A percentile compares a stretch with the other conserved stretches of the same genome.
Conservation (phyloP, 176 grass and related monocot genomes). For the barley (Hordeum vulgare) region MorexV3_pseudomolecules_assembly NC_058520.1:466646154-466646653, state of each 20-base stretch:
- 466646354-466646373: not conserved
- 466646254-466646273: constrained; percentile 18
- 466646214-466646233: not conserved
- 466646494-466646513: constrained; percentile 22
- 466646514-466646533: constrained; percentile 32
- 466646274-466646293: constrained; percentile 16
- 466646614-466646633: not conserved
- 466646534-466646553: constrained; percentile 24
- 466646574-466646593: constrained; percentile 24
- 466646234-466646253: not conserved
- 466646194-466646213: constrained; percentile 29
- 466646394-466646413: not conserved
- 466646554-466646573: constrained; percentile 31
- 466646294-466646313: not conserved
- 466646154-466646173: constrained; percentile 3
- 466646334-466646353: not conserved
- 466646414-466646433: not conserved
- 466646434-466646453: not conserved
- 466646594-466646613: constrained; percentile 6
- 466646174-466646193: constrained; percentile 6
- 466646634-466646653: constrained; percentile 13
- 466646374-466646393: not conserved
- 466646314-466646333: not conserved
- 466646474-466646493: not conserved
- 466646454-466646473: not conserved